Conservation (phyloP, 2,329 filamentous ascomycete genomes). For the Falciphora oryzae region DNA sequence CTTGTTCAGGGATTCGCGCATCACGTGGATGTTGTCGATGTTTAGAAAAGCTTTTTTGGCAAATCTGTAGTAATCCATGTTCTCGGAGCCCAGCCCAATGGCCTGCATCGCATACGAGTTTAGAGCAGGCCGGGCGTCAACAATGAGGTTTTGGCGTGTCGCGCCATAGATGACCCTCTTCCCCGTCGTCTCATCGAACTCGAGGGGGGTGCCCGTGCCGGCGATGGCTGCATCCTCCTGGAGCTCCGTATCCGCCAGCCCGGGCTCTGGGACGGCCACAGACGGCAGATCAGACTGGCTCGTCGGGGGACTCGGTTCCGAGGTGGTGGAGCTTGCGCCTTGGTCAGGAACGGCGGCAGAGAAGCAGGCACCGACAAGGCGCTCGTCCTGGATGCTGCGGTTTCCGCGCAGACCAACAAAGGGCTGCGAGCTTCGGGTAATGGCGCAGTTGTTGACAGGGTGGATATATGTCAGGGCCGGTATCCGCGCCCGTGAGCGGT, state of each 20-base stretch:
- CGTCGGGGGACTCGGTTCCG: constrained; percentile 47
- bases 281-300: constrained; percentile 46
- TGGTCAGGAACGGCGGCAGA: constrained; percentile 73
- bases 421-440: constrained; percentile 91
- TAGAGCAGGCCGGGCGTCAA: constrained; percentile 88
- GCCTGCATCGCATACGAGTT: constrained; percentile 95
- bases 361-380: constrained; percentile 88
- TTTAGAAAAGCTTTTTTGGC: constrained; percentile 87
- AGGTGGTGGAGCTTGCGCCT: constrained; percentile 85
- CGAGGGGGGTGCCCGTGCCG: constrained; percentile 29
- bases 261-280: constrained; percentile 34
- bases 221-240: constrained; percentile 64
- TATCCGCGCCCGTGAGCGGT: constrained; percentile 83
- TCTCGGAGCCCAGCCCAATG: constrained; percentile 88
- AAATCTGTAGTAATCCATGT: constrained; percentile 95
- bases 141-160: constrained; percentile 89
- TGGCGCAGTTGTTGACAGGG: constrained; percentile 92
- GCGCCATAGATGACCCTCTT: constrained; percentile 66
- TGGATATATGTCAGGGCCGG: constrained; percentile 93
- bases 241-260: constrained; percentile 57
- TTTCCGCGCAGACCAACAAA: constrained; percentile 80
- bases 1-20: constrained; percentile 84
- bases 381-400: constrained; percentile 92
- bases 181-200: constrained; percentile 53
- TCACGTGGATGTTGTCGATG: constrained; percentile 98